phyloP scores from a whole-genome alignment of 2,329 filamentous ascomycete species.

The Colletotrichum sp. region DNA sequence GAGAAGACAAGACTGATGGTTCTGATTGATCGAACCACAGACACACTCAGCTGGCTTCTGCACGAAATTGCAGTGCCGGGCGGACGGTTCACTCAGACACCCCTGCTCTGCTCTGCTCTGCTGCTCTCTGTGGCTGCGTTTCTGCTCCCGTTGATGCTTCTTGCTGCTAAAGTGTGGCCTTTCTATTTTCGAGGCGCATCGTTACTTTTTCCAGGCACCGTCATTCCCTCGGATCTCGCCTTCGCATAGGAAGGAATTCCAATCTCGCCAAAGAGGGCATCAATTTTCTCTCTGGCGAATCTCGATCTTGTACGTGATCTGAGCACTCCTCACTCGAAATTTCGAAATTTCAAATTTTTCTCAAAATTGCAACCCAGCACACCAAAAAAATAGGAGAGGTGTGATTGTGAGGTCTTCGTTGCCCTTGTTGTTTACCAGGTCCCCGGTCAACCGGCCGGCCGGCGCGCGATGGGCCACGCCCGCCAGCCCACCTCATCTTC shows the following conservation, averaged over 20 bases:
- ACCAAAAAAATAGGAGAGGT: background rate
- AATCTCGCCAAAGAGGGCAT: background rate
- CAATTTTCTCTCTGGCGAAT: background rate
- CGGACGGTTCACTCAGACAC: background rate
- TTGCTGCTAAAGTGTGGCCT: background rate
- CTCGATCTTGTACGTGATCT: background rate
- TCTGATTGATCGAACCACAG: background rate
- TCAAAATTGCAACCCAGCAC: background rate
- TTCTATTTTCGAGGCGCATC: background rate
- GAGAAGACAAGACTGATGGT: background rate
- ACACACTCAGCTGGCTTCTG: background rate
- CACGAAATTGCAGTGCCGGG: background rate
- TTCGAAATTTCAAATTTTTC: background rate
- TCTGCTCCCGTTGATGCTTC: background rate
- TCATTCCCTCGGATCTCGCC: background rate
- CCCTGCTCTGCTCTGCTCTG: background rate
- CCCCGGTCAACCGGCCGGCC: background rate
- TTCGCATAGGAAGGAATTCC: background rate
- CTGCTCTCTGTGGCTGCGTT: background rate
- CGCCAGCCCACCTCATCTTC: background rate
- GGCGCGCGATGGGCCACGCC: background rate
- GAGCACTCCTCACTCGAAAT: background rate
- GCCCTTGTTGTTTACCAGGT: background rate
- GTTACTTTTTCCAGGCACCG: background rate
- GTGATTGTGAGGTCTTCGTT: background rate